Conservation (phyloP, 164 flowering plant species). For the Tetrastigma voinierianum region DNA sequence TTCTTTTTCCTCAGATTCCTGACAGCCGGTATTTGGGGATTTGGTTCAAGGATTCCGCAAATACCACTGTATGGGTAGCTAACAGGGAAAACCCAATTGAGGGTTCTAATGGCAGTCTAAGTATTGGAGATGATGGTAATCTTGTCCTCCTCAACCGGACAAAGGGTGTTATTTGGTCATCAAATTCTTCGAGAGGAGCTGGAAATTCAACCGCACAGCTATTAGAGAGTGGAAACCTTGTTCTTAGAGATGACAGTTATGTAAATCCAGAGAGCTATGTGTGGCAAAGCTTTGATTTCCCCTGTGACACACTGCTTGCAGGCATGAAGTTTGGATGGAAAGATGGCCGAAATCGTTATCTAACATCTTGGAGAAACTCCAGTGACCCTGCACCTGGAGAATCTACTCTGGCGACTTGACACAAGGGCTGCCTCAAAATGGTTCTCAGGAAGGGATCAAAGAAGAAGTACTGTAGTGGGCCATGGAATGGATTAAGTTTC, state of each 20-base stretch:
- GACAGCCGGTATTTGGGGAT: conserved; percentile 5
- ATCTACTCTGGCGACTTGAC: neutral
- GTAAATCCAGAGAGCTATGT: no score
- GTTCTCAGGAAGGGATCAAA: neutral
- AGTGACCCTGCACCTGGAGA: neutral
- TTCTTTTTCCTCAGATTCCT: conserved; percentile 15
- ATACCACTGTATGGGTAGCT: conserved; percentile 15
- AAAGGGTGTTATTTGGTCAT: no score
- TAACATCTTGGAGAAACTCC: neutral
- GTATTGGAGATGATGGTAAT: neutral
- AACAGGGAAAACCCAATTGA: conserved; percentile 11
- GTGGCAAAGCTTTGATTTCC: neutral
- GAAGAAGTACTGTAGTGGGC: neutral
- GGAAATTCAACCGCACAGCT: no score
- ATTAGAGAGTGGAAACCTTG: no score
- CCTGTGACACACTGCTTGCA: neutral
- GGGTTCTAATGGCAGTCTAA: neutral
- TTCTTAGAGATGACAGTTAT: no score
- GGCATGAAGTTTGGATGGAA: neutral
- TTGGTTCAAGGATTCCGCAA: conserved; percentile 10
- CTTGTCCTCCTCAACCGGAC: no score
- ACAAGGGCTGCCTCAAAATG: neutral
- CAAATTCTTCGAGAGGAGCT: no score
- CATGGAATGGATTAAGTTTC: neutral
- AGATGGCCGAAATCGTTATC: neutral